phyloP scores from a whole-genome alignment of 352 stramenopile species.

The Aphanomyces astaci region DNA sequence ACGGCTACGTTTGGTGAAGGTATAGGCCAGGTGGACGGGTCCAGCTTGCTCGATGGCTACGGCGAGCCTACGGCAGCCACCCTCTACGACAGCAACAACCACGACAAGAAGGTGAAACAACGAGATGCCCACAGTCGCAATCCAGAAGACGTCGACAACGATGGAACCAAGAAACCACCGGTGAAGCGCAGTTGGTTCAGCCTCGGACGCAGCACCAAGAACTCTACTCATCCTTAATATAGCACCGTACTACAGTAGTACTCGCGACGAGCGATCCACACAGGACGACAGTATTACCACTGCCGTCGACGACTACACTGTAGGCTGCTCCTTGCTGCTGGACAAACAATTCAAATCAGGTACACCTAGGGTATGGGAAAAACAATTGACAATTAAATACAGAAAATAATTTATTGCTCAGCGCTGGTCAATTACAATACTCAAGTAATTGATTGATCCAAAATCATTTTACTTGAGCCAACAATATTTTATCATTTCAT shows the following conservation, averaged over 20 bases:
- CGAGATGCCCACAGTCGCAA: constrained; percentile 4
- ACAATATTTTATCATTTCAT: too few relatives aligned
- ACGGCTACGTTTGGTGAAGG: constrained; percentile 43
- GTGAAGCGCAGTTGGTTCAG: constrained; percentile 16
- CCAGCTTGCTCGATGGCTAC: constrained; percentile 70
- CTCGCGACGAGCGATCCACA: not conserved
- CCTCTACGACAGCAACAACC: constrained; percentile 53
- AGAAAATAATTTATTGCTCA: too few relatives aligned
- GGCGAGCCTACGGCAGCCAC: constrained; percentile 59
- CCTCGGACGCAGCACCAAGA: not conserved
- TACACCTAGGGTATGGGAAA: too few relatives aligned
- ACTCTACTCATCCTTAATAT: not conserved
- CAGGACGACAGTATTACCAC: not conserved
- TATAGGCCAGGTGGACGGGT: constrained; percentile 56
- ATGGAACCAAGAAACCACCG: constrained; percentile 12
- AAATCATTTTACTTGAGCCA: too few relatives aligned
- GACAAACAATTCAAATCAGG: too few relatives aligned
- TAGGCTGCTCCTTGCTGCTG: too few relatives aligned
- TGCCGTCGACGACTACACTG: not conserved
- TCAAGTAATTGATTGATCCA: too few relatives aligned
- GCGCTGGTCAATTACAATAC: too few relatives aligned
- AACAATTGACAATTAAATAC: too few relatives aligned
- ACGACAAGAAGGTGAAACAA: constrained; percentile 29
- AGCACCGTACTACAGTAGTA: not conserved
- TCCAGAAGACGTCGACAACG: constrained; percentile 54